Base-by-base conservation (phyloP, 164 flowering plant genomes). In the Akebia trifoliata region DNA sequence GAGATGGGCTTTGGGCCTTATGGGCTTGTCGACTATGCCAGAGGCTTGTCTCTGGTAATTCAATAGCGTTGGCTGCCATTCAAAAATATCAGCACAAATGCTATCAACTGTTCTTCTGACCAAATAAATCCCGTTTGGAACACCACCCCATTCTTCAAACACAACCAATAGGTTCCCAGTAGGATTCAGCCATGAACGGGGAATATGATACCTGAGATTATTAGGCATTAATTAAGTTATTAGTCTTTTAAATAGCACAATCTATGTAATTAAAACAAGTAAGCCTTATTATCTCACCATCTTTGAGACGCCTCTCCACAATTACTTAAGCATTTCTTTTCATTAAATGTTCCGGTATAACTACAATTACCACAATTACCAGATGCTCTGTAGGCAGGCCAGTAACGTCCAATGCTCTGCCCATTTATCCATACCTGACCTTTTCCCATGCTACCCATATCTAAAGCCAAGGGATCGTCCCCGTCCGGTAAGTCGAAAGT, bases 381-480 rank as follows among this genome's bases (percentile, higher is more conserved):
- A 11, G 37, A 53, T 26, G 96, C 86, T 51, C 50, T 75, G 40
- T 87, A 79, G 50, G 72, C 90, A 58, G 96, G 92, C 91, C 94
- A 87, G 62, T 86, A 79, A 31, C 94, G 84, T 30, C 96, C 97
- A 32, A 91, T 74, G 71, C 79, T 73, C 44, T 72, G 71, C 10
- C 92, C 94, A 48, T 91, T 87, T 53, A 91, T 66, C 97, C 97
- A 91, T 31, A 84, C 60, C 62, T 84, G 85, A 24, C 97, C 97
- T 63, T 91, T 91, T 51, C 92, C 87, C 94, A 91, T 91, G 69
- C 75, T 77, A 34, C 55, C 50, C 90, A 91, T 77, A 60, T 91
- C 91, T 39, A 91, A 63, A 44, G 93, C 95, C 69, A 91, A 42
- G 11, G 97, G 91, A 0, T 74, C 84, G 43, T 63, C 71, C 50